Evolutionary conservation across 331 rosid species (phyloP), one percentile per base, ranked within the genome.

Genomic region (Cucumis variabilis): DNA sequence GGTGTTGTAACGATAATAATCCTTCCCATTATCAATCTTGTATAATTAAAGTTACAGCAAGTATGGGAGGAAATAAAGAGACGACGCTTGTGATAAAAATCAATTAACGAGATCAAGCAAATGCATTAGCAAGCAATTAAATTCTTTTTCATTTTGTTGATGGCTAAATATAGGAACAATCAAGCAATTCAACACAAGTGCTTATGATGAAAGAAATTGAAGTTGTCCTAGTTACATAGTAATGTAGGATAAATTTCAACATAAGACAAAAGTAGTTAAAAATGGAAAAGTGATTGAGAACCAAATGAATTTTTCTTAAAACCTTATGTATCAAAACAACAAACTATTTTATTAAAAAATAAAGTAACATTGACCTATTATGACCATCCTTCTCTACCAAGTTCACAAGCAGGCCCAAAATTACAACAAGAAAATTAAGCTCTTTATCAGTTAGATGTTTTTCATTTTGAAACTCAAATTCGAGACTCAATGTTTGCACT

Each of bases 381-480:
- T 88, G 94, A 69, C 95, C 89, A 88, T 97, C 96, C 91, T 97
- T 96, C 93, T 97, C 99, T 6, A 97, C 94, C 90, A 97, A 93
- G 91, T 97, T 97, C 88, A 97, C 99, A 87, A 97, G 99, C 85
- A 96, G 92, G 86, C 99, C 99, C 89, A 97, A 89, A 88, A 97
- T 97, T 51, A 99, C 99, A 82, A 97, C 99, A 82, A 30, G 37
- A 30, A 30, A 30, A 30, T 30, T 3, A 30, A 30, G 37, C 37
- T 30, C 37, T 30, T 30, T 91, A 92, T 97, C 99, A 25, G 91
- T 90, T 60, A 97, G 96, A 86, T 88, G 96, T 69, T 62, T 94
- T 79, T 94, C 95, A 88, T 51, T 68, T 82, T 87, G 96, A 84
- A 73, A 86, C 73, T 89, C 93, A 30, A 89, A 81, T 77, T 87